Conservation (phyloP, 2,329 filamentous ascomycete genomes). For the Didymella keratinophila region DNA sequence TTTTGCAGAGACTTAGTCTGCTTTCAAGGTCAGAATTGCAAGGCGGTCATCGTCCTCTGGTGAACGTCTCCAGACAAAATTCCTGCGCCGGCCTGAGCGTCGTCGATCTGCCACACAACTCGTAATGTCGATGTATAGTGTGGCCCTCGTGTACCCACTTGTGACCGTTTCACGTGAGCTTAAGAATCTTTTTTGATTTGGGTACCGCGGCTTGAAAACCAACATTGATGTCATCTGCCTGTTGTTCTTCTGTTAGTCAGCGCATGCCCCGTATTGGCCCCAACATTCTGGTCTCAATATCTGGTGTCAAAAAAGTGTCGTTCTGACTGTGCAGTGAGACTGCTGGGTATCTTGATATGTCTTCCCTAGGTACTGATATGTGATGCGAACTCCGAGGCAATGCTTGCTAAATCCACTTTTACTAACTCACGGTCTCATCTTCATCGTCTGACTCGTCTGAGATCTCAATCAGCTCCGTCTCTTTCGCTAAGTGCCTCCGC, state of each 20-base stretch:
- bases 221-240: not conserved
- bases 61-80: not conserved
- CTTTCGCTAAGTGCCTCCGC: conserved; percentile 47
- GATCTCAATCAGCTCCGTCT: conserved; percentile 41
- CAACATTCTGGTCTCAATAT: not conserved
- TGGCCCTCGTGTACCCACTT: not conserved
- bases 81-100: not conserved
- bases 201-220: not conserved
- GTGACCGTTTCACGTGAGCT: not conserved
- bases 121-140: not conserved
- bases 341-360: conserved; percentile 25
- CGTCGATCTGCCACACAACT: not conserved
- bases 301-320: not conserved
- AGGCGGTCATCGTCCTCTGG: no score
- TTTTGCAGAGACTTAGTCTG: no score
- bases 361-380: conserved; percentile 1
- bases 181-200: not conserved
- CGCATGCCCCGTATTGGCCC: not conserved
- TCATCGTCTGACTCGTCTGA: conserved; percentile 44
- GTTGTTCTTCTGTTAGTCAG: not conserved
- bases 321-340: conserved; percentile 9
- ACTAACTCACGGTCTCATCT: conserved; percentile 18
- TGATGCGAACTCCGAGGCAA: conserved; percentile 10
- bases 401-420: conserved; percentile 19
- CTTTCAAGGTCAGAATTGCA: no score